A percentile compares a stretch with the other conserved stretches of the same genome.
Evolutionary conservation across 345 rosid species (phyloP).

Genomic region (Cardiospermum halicacabum): DNA sequence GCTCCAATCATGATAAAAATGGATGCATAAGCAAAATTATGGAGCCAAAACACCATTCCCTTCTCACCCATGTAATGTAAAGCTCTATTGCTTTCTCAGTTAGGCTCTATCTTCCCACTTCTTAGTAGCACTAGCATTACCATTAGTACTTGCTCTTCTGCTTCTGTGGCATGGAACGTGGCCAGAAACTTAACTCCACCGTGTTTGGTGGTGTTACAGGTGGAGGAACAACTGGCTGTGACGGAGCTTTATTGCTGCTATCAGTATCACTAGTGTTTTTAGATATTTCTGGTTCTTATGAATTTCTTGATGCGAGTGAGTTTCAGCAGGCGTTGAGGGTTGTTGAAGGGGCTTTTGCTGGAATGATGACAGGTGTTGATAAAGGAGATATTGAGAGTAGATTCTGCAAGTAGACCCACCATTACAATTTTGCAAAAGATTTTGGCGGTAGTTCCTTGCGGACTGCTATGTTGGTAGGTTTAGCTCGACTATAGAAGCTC

Average conservation of each 20-base stretch:
- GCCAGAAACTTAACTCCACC: conserved; percentile 47
- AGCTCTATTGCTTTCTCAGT: conserved; percentile 67
- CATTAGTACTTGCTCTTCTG: conserved; percentile 18
- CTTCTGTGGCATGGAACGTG: conserved; percentile 46
- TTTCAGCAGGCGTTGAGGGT: conserved; percentile 21
- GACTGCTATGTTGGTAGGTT: too few relatives aligned
- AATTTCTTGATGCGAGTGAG: conserved; percentile 18
- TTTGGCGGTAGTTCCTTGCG: too few relatives aligned
- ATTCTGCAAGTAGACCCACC: conserved; percentile 41
- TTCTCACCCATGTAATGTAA: conserved; percentile 73
- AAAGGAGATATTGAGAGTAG: conserved; percentile 34
- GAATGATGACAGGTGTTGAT: conserved; percentile 20
- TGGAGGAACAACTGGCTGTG: conserved; percentile 25
- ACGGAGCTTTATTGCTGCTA: conserved; percentile 24
- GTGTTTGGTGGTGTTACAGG: conserved; percentile 38
- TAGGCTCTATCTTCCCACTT: conserved; percentile 72
- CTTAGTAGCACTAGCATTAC: conserved; percentile 29
- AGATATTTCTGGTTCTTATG: conserved; percentile 24
- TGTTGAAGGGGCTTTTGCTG: conserved; percentile 16
- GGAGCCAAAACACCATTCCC: conserved; percentile 75
- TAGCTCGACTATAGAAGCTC: too few relatives aligned
- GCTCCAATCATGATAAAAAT: conserved; percentile 82
- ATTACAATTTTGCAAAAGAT: too few relatives aligned
- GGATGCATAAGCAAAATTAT: conserved; percentile 83
- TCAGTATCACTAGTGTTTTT: too few relatives aligned